Percentiles rank a stretch among this genome's conserved stretches.
Evolutionary conservation across 345 rosid genomes (phyloP).

Genomic region (Eucalyptus melliodora): DNA sequence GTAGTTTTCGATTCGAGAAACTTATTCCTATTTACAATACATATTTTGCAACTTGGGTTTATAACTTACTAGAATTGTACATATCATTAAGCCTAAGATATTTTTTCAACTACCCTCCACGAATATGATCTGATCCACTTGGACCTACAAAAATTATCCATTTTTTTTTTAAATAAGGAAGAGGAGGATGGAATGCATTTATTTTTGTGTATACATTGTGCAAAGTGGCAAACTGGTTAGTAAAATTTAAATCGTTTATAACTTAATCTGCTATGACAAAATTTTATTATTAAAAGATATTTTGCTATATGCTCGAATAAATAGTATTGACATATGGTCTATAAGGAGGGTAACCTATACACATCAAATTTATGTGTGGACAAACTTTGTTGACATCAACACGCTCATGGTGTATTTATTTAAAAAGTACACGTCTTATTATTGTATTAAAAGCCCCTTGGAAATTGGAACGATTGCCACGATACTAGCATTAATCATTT

Average conservation of each 20-base stretch:
- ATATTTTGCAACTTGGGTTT: no score
- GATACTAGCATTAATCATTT: background rate
- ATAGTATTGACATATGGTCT: background rate
- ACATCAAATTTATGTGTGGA: background rate
- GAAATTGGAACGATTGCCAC: background rate
- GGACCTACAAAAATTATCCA: no score
- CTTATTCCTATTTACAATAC: no score
- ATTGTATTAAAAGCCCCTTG: background rate
- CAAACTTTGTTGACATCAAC: background rate
- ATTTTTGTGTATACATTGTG: no score
- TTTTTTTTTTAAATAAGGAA: background rate
- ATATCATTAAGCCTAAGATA: no score
- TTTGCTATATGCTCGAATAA: background rate
- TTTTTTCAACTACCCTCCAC: no score
- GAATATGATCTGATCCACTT: no score
- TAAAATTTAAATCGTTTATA: no score
- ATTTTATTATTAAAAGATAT: background rate
- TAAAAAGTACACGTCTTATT: background rate
- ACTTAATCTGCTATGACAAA: background rate
- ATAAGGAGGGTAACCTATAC: background rate
- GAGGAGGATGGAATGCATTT: no score
- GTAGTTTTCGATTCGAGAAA: no score
- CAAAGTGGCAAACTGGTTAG: no score
- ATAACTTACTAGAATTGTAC: no score
- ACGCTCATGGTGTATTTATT: background rate